Percentiles rank a stretch among this genome's conserved stretches.
These are phyloP conservation scores for Tilletia caries DNA, from an alignment of 1,284 basidiomycete genomes.

Conservation along the genomic window DNA sequence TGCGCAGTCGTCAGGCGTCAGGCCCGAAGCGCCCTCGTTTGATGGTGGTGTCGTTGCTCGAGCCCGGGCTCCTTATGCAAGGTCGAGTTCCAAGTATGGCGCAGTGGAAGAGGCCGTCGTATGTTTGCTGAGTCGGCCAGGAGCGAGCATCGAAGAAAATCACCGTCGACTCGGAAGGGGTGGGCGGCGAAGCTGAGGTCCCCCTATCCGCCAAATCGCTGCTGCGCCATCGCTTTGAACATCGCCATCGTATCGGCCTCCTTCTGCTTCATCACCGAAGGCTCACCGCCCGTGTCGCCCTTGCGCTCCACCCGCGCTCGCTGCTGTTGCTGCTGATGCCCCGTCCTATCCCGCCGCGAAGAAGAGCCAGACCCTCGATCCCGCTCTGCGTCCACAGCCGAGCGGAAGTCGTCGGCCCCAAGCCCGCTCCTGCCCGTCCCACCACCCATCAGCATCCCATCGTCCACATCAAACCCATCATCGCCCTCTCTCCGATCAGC, in stretches of 20 bases:
- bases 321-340: slow-evolving; percentile 17
- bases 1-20: too few relatives aligned
- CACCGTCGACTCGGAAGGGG: too few relatives aligned
- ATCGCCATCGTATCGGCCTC: slow-evolving; percentile 36
- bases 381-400: slow-evolving; percentile 10
- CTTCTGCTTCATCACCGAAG: slow-evolving; percentile 26
- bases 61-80: too few relatives aligned
- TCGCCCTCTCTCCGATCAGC: slow-evolving; percentile 26
- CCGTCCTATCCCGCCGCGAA: not conserved
- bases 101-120: too few relatives aligned
- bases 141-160: too few relatives aligned
- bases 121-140: too few relatives aligned
- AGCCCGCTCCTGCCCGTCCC: not conserved
- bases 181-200: too few relatives aligned
- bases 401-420: slow-evolving; percentile 7
- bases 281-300: slow-evolving; percentile 23
- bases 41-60: too few relatives aligned
- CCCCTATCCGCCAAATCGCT: slow-evolving; percentile 22
- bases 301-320: slow-evolving; percentile 16
- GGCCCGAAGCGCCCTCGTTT: too few relatives aligned
- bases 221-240: slow-evolving; percentile 29
- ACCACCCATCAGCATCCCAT: slow-evolving; percentile 24
- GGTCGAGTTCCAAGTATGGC: too few relatives aligned
- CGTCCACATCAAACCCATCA: slow-evolving; percentile 37
- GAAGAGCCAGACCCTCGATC: not conserved